These are phyloP conservation scores for Penicilliopsis zonata DNA, from an alignment of 495 filamentous ascomycete genomes.

Conservation along the genomic window DNA sequence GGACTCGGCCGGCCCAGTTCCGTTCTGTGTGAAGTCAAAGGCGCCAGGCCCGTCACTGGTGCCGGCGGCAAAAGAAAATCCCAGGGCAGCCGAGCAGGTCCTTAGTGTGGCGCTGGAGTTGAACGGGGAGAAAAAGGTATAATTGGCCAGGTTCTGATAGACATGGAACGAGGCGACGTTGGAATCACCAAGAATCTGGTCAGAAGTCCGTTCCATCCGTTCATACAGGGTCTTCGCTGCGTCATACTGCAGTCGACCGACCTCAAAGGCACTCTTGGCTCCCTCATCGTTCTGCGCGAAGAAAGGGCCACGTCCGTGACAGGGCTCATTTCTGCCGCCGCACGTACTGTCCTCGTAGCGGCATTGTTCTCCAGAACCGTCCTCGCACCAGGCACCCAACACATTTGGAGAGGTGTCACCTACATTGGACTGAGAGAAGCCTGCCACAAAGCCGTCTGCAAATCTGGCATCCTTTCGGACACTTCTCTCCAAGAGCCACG, in stretches of 20 bases:
- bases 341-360: slow-evolving; percentile 72
- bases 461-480: slow-evolving; percentile 38
- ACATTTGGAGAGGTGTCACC: slow-evolving; percentile 90
- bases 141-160: slow-evolving; percentile 63
- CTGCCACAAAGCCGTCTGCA: slow-evolving; percentile 70
- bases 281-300: slow-evolving; percentile 60
- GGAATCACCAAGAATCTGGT: slow-evolving; percentile 34
- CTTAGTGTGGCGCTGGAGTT: slow-evolving; percentile 59
- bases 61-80: slow-evolving; percentile 88
- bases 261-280: slow-evolving; percentile 62
- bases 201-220: slow-evolving; percentile 33
- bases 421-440: slow-evolving; percentile 90
- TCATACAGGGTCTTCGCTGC: slow-evolving; percentile 52
- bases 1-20: slow-evolving; percentile 53
- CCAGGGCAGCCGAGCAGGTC: slow-evolving; percentile 87
- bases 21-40: slow-evolving; percentile 91
- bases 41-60: slow-evolving; percentile 88
- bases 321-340: slow-evolving; percentile 58
- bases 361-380: slow-evolving; percentile 54
- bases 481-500: slow-evolving; percentile 71
- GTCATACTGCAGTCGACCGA: slow-evolving; percentile 53
- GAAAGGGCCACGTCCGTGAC: slow-evolving; percentile 76
- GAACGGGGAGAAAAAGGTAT: slow-evolving; percentile 54
- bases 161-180: slow-evolving; percentile 63
- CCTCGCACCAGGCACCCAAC: slow-evolving; percentile 72